Conservation (phyloP, 345 rosid species). For the Syzygium aromaticum region DNA sequence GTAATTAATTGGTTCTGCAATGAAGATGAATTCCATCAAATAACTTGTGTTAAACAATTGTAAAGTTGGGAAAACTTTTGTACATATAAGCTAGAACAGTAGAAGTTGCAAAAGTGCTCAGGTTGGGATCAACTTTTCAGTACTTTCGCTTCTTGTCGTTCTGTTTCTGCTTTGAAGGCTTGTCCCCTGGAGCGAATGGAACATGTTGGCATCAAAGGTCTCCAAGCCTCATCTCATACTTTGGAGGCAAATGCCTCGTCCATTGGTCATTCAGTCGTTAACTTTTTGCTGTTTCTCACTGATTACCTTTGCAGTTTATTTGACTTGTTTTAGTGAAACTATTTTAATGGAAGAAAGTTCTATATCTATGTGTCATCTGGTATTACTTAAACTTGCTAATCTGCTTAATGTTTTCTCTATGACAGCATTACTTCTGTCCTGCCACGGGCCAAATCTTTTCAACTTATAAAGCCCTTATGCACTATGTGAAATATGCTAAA, state of each 20-base stretch:
- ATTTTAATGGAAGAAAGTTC: not conserved
- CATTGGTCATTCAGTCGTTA: not conserved
- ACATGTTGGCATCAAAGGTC: not conserved
- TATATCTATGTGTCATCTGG: not conserved
- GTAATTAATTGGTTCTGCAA: not conserved
- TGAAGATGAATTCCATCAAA: not conserved
- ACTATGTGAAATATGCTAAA: slow-evolving; percentile 4
- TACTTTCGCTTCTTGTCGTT: not conserved
- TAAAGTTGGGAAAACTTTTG: not conserved
- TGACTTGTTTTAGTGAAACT: not conserved
- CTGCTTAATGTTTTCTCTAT: not conserved
- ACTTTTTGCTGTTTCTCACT: not conserved
- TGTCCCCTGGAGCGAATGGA: not conserved
- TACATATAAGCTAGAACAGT: not conserved
- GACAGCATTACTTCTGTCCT: slow-evolving; percentile 5
- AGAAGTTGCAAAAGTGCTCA: not conserved
- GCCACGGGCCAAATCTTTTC: slow-evolving; percentile 3
- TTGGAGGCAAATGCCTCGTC: not conserved
- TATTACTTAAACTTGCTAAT: not conserved
- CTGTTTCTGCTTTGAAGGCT: not conserved
- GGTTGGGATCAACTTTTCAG: not conserved
- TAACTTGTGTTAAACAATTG: not conserved
- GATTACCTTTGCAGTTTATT: not conserved
- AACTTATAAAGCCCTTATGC: slow-evolving; percentile 2
- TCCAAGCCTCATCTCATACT: not conserved